Base-by-base conservation (phyloP, 495 filamentous ascomycete species). In the Aspergillus diversus region DNA sequence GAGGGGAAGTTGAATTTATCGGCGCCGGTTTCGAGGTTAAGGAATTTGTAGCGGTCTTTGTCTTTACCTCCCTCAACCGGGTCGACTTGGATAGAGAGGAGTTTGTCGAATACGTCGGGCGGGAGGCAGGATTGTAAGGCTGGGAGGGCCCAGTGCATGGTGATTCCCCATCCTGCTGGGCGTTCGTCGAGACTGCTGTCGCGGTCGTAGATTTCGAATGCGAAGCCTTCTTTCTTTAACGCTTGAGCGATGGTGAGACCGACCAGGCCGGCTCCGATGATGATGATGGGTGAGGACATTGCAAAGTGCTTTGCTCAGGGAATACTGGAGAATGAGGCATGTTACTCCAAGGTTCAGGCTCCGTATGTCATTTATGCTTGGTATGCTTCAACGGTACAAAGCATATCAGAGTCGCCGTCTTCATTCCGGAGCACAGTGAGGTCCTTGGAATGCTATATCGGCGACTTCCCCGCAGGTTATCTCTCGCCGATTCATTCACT, bases 231-330 rank as follows among this genome's bases (percentile, higher is more conserved):
- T 49, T 79, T 80, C 55, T 79, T 77, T 35, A 88, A 81, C 39
- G 78, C 79, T 63, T 89, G 86, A 4, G 85, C 87, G 12, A 89
- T 75, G 5, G 83, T 74, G 9, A 87, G 78, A 43, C 86, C 86
- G 31, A 81, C 83, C 61, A 89, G 79, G 17, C 86, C 86, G 15
- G 81, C 86, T 3, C 86, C 86, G 60, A 85, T 73, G 69, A 89
- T 85, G 50, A 89, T 63, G 17, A 88, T 71, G 32, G 72, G 71
- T 12, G 55, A 50, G 33, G 21, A 27, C 21, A 27, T 66, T 58
- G 15, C 64, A 57, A 69, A 73, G 71, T 54, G 57, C 13, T 7
- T 39, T 13, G 7, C 3, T 8, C 8, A 13, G 37, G 37, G 37
- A 39, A 39, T 39, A 39, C 21, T 1, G 21, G 21, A 27, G 2